These are phyloP conservation scores for Groenewaldozyma sp. DNA, from an alignment of 1,139 yeast species.

Conservation along the genomic window DNA sequence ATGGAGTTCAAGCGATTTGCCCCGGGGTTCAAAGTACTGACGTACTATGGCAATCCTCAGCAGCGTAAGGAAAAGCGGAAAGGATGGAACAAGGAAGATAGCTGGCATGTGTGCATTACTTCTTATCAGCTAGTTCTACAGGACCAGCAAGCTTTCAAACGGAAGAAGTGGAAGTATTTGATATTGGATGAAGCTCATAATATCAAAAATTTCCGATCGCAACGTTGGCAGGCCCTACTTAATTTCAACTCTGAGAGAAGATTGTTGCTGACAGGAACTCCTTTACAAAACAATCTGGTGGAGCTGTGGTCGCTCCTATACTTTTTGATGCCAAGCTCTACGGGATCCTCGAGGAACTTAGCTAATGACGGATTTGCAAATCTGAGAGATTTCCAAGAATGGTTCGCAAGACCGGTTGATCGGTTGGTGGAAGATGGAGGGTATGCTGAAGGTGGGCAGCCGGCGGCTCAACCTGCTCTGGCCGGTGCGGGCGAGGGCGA, in stretches of 20 bases:
- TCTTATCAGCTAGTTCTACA: slow-evolving; percentile 95
- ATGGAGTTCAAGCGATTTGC: slow-evolving; percentile 98
- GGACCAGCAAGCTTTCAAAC: slow-evolving; percentile 86
- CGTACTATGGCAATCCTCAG: slow-evolving; percentile 97
- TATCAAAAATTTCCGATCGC: slow-evolving; percentile 90
- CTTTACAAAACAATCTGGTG: slow-evolving; percentile 82
- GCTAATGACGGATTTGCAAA: slow-evolving; percentile 89
- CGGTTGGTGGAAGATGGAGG: slow-evolving; percentile 74
- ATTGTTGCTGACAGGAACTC: slow-evolving; percentile 87
- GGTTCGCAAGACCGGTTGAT: slow-evolving; percentile 98
- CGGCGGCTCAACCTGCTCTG: slow-evolving; percentile 48
- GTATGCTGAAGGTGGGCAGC: slow-evolving; percentile 53
- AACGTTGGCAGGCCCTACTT: slow-evolving; percentile 91
- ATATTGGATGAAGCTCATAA: slow-evolving; percentile 97
- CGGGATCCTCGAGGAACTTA: slow-evolving; percentile 31
- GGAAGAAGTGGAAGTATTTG: slow-evolving; percentile 94
- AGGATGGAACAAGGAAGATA: slow-evolving; percentile 96
- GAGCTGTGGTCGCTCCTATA: slow-evolving; percentile 91
- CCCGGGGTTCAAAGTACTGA: slow-evolving; percentile 92
- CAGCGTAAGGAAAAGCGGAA: slow-evolving; percentile 92
- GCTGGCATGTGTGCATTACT: slow-evolving; percentile 95
- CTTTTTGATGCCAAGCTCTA: slow-evolving; percentile 89
- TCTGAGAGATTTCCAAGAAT: slow-evolving; percentile 88
- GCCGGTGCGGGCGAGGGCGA: slow-evolving; percentile 79
- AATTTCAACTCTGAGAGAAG: slow-evolving; percentile 91